Conservation (phyloP, 2,329 filamentous ascomycete species). For the Pestalotiopsis sp. region DNA sequence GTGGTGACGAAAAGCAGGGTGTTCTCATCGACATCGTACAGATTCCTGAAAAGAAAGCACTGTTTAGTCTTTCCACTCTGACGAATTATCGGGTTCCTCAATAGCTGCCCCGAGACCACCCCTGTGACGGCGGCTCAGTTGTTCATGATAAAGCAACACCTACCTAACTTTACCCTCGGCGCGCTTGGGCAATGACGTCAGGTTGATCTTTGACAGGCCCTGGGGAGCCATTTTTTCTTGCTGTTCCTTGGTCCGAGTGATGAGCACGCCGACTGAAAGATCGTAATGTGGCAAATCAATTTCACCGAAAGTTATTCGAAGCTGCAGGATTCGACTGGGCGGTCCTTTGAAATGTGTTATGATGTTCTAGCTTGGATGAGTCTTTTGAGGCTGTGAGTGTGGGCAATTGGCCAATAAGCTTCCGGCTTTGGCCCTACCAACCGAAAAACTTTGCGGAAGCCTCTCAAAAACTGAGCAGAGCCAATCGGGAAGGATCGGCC, state of each 20-base stretch:
- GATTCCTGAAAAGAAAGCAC: slow-evolving; percentile 45
- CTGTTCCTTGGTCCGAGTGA: background rate
- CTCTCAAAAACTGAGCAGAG: background rate
- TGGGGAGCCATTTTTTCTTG: background rate
- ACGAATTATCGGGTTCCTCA: background rate
- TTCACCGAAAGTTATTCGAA: too few relatives aligned
- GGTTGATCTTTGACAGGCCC: background rate
- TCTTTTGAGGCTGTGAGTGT: background rate
- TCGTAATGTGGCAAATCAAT: background rate
- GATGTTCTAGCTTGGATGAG: background rate
- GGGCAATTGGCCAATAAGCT: background rate
- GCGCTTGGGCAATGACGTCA: slow-evolving; percentile 11
- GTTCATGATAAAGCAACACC: background rate
- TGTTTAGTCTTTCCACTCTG: background rate
- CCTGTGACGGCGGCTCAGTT: background rate
- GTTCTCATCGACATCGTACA: slow-evolving; percentile 71
- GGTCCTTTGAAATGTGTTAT: background rate
- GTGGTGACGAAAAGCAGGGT: slow-evolving; percentile 82
- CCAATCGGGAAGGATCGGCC: slow-evolving; percentile 2
- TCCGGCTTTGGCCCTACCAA: too few relatives aligned
- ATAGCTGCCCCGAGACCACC: background rate
- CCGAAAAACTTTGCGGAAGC: background rate
- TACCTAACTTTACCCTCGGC: slow-evolving; percentile 10
- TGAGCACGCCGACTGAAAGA: background rate
- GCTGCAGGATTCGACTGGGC: background rate